These are phyloP conservation scores for Leptographium lundbergii DNA, from an alignment of 2,329 filamentous ascomycete species.

Conservation along the genomic window DNA sequence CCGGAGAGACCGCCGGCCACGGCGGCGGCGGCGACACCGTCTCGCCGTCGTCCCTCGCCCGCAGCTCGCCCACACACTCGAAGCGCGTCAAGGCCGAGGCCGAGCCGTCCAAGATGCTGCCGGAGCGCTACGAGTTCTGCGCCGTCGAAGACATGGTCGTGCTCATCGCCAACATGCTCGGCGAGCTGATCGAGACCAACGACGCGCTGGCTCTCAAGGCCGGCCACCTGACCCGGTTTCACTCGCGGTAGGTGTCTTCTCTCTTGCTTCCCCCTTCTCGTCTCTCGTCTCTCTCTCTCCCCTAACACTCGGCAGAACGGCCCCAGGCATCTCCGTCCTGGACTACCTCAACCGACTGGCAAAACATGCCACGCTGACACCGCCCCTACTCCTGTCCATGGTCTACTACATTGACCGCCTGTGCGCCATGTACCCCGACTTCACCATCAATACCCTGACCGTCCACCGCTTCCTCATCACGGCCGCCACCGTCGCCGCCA, in stretches of 20 bases:
- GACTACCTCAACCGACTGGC: conserved; percentile 91
- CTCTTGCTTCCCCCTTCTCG: too few species aligned
- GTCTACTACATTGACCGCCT: conserved; percentile 97
- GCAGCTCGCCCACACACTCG: conserved; percentile 14
- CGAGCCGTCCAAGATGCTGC: conserved; percentile 45
- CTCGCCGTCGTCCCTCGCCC: conserved; percentile 8
- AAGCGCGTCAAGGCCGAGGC: conserved; percentile 43
- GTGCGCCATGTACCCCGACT: conserved; percentile 82
- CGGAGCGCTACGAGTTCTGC: conserved; percentile 68
- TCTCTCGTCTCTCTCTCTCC: neutral
- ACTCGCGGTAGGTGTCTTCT: conserved; percentile 58
- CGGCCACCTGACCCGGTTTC: conserved; percentile 83
- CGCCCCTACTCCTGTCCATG: conserved; percentile 93
- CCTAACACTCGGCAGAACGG: conserved; percentile 26
- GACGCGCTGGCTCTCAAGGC: conserved; percentile 75
- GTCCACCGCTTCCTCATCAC: conserved; percentile 97
- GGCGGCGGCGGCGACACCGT: conserved; percentile 13
- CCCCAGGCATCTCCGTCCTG: conserved; percentile 84
- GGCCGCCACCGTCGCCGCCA: conserved; percentile 87
- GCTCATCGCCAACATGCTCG: conserved; percentile 87
- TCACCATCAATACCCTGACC: conserved; percentile 91
- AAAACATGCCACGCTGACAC: conserved; percentile 84
- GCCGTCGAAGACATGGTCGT: conserved; percentile 77
- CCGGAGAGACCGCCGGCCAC: conserved; percentile 7
- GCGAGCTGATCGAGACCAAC: conserved; percentile 88